A percentile compares a stretch with the other conserved stretches of the same genome.
These are phyloP conservation scores for Cinnamomum chago DNA, from an alignment of 164 flowering plant species.

Conservation along the genomic window DNA sequence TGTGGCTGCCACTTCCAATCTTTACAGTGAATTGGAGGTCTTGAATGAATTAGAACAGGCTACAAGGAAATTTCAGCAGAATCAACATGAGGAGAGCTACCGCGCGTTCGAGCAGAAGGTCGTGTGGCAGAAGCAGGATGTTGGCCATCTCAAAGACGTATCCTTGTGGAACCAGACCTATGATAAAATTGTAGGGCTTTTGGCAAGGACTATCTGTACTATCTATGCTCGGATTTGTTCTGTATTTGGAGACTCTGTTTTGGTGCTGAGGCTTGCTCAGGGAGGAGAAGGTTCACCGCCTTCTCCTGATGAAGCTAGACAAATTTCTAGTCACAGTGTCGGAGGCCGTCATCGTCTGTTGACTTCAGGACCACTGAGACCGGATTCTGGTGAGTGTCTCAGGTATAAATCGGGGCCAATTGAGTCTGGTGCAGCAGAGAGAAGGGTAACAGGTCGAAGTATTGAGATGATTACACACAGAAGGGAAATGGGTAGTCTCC, in stretches of 20 bases:
- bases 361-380: constrained; percentile 29
- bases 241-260: constrained; percentile 56
- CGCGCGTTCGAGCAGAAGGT: constrained; percentile 80
- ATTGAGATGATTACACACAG: constrained; percentile 28
- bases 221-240: constrained; percentile 56
- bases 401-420: constrained; percentile 31
- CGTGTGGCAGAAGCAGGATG: constrained; percentile 83
- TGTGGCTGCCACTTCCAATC: constrained; percentile 54
- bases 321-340: constrained; percentile 26
- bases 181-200: constrained; percentile 77
- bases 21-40: constrained; percentile 76
- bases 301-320: constrained; percentile 23
- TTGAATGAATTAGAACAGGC: constrained; percentile 80
- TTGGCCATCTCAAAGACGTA: constrained; percentile 62
- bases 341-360: constrained; percentile 11
- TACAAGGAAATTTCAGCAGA: constrained; percentile 64
- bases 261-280: constrained; percentile 10
- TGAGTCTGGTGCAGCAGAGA: constrained; percentile 23
- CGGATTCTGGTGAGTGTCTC: constrained; percentile 24
- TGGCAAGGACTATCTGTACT: constrained; percentile 87
- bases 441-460: constrained; percentile 22
- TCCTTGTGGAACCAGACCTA: constrained; percentile 87
- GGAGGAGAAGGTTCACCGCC: constrained; percentile 23
- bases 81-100: constrained; percentile 70
- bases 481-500: constrained; percentile 30